These are phyloP conservation scores for Alloascoidea africana DNA, from an alignment of 805 yeast species.

Conservation along the genomic window DNA sequence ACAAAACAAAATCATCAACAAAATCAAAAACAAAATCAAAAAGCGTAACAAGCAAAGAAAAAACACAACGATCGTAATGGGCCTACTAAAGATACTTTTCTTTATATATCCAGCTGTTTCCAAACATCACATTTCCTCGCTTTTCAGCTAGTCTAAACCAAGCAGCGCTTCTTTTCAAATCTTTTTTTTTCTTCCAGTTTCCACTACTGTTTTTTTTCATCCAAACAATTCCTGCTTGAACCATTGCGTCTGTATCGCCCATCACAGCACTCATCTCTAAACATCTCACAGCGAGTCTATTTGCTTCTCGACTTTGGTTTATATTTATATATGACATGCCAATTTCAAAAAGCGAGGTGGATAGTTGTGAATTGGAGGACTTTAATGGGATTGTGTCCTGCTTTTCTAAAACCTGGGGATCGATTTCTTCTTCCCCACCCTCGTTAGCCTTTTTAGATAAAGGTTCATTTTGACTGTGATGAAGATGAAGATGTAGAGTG, in stretches of 20 bases:
- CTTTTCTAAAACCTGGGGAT: no score
- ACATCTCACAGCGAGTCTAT: slow-evolving; percentile 37
- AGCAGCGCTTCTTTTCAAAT: slow-evolving; percentile 45
- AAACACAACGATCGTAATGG: no score
- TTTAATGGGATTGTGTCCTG: no score
- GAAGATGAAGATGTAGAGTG: no score
- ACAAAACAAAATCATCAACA: no score
- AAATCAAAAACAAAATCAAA: no score
- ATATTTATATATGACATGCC: slow-evolving; percentile 44
- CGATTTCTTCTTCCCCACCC: no score
- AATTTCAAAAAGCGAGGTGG: slow-evolving; percentile 47
- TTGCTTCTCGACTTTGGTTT: slow-evolving; percentile 39
- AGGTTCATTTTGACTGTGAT: no score
- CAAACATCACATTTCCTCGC: slow-evolving; percentile 44
- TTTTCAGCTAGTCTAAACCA: slow-evolving; percentile 55
- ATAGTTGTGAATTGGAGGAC: no score
- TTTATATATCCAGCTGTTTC: slow-evolving; percentile 65
- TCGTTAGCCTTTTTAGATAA: no score
- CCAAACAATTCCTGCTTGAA: slow-evolving; percentile 58
- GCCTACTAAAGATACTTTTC: slow-evolving; percentile 35
- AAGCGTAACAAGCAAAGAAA: no score
- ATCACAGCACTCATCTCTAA: slow-evolving; percentile 50
- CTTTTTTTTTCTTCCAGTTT: slow-evolving; percentile 45
- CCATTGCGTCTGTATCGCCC: slow-evolving; percentile 57
- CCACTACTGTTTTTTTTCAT: slow-evolving; percentile 31